phyloP scores from a whole-genome alignment of 2,329 filamentous ascomycete species.

The Aspergillus eucalypticola region DNA sequence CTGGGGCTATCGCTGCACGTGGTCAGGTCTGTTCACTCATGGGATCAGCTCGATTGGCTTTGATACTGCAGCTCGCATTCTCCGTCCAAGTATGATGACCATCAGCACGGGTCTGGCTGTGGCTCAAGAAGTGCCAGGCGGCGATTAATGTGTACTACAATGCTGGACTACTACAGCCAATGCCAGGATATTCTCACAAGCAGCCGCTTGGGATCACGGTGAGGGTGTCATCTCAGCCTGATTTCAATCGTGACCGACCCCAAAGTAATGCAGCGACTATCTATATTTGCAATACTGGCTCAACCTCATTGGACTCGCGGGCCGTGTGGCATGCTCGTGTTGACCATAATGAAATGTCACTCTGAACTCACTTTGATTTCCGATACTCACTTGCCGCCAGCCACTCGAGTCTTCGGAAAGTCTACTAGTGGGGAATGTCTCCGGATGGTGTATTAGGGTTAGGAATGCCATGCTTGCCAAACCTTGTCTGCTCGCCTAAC shows the following conservation, averaged over 20 bases:
- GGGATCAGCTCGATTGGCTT: neutral
- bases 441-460: slow-evolving; percentile 28
- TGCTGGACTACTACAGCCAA: neutral
- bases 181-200: too few species aligned
- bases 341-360: neutral
- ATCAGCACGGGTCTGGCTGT: neutral
- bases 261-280: slow-evolving; percentile 17
- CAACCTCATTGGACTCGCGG: slow-evolving; percentile 19
- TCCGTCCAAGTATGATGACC: neutral
- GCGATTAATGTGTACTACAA: neutral
- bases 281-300: slow-evolving; percentile 16
- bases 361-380: neutral
- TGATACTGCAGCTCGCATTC: neutral
- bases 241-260: neutral
- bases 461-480: slow-evolving; percentile 23
- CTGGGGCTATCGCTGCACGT: neutral
- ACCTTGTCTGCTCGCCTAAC: slow-evolving; percentile 21
- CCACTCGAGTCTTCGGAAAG: neutral
- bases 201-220: neutral
- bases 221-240: neutral
- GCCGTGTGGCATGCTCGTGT: slow-evolving; percentile 6
- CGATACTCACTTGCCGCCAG: slow-evolving; percentile 3
- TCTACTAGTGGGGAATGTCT: slow-evolving; percentile 22
- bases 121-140: neutral
- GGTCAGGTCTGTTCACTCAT: neutral